Evolutionary conservation across 129 eudicot species (phyloP).

Genomic region (Chrysanthemum lavandulifolium): DNA sequence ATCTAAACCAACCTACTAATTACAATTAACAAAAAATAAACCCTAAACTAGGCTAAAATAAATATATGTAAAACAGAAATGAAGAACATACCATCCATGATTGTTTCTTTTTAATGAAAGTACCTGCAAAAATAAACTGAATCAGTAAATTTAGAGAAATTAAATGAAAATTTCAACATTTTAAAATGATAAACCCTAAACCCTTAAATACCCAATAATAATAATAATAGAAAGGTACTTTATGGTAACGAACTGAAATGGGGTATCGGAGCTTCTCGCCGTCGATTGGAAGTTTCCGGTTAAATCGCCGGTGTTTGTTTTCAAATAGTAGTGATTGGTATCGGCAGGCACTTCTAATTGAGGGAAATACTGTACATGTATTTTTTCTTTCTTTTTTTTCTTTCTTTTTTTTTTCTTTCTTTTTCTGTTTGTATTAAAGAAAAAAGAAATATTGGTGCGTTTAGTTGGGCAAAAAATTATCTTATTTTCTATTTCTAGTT

Average conservation of each 20-base stretch:
- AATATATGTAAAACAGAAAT: not conserved
- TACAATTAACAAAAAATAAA: not conserved
- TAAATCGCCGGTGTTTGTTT: too few relatives aligned
- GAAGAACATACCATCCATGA: constrained; percentile 35
- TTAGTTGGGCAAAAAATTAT: too few relatives aligned
- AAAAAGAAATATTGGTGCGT: not conserved
- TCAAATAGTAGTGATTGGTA: too few relatives aligned
- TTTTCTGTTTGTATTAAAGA: not conserved
- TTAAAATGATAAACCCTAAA: constrained; percentile 11
- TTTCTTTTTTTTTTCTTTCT: not conserved
- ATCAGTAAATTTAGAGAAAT: not conserved
- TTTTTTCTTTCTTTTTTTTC: too few relatives aligned
- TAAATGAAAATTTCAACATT: not conserved
- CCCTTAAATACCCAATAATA: constrained; percentile 1
- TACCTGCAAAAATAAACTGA: constrained; percentile 26
- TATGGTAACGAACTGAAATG: too few relatives aligned
- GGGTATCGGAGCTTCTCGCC: too few relatives aligned
- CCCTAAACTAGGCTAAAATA: not conserved
- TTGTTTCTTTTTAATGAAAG: constrained; percentile 6
- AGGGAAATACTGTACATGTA: too few relatives aligned
- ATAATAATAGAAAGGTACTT: not conserved
- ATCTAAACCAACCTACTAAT: too few relatives aligned
- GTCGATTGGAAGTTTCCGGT: too few relatives aligned
- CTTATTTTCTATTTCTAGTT: too few relatives aligned
- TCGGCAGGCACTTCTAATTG: too few relatives aligned